Evolutionary conservation across 2,329 filamentous ascomycete genomes (phyloP).

Genomic region (Diplodia intermedia): DNA sequence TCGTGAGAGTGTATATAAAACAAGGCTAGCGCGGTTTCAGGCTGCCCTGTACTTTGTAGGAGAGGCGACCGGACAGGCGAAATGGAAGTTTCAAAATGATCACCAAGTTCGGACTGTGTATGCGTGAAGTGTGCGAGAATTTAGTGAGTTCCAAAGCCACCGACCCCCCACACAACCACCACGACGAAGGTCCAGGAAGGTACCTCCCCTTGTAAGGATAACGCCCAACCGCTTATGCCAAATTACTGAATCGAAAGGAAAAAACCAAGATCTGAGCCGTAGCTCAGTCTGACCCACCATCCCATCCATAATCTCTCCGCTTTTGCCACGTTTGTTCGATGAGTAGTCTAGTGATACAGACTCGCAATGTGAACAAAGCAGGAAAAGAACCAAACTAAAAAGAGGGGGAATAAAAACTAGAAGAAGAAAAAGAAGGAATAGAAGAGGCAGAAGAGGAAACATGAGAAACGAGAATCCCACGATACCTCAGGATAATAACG

Average conservation of each 20-base stretch:
- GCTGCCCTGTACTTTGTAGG: conserved; percentile 27
- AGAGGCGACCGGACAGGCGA: conserved; percentile 7
- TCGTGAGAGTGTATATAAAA: conserved; percentile 16
- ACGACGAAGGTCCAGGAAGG: not conserved
- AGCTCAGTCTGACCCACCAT: conserved; percentile 4
- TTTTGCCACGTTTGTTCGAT: not conserved
- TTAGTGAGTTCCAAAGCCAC: not conserved
- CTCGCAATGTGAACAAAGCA: not conserved
- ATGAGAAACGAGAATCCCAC: not conserved
- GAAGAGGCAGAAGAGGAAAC: too few relatives aligned
- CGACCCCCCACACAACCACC: not conserved
- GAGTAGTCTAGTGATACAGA: not conserved
- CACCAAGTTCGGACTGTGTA: not conserved
- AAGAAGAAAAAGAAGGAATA: not conserved
- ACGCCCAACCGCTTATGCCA: conserved; percentile 22
- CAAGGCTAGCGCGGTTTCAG: conserved; percentile 20
- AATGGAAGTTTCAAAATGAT: conserved; percentile 18
- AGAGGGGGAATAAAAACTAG: too few relatives aligned
- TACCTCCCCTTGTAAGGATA: not conserved
- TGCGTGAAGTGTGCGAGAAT: not conserved
- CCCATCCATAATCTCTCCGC: not conserved
- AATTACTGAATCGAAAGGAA: not conserved
- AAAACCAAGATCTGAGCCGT: conserved; percentile 2
- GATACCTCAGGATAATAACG: not conserved
- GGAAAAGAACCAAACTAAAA: not conserved